Percentiles rank a stretch among this genome's conserved stretches.
Conservation (phyloP, 257 asterid genomes). For the Penstemon barbatus region DNA sequence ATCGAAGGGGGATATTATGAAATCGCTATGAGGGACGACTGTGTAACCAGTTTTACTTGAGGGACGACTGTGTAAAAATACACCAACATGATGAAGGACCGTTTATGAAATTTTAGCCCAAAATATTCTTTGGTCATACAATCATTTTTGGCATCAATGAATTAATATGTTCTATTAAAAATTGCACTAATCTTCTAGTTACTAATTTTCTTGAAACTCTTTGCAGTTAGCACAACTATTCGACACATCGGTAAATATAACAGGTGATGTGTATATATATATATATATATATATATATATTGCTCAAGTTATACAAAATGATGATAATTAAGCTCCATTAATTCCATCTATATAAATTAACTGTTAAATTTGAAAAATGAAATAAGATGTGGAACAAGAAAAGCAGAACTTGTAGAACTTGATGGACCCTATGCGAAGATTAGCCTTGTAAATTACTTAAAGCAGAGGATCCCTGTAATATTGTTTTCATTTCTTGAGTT, state of each 20-base stretch:
- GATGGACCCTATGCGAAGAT: constrained; percentile 94
- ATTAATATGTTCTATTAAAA: too few species aligned
- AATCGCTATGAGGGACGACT: too few species aligned
- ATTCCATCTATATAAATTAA: neutral
- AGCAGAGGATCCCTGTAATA: constrained; percentile 87
- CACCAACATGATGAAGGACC: too few species aligned
- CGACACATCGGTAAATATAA: constrained; percentile 78
- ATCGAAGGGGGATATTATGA: too few species aligned
- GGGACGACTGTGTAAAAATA: too few species aligned
- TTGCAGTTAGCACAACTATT: constrained; percentile 86
- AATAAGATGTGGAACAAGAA: constrained; percentile 44
- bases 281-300: too few species aligned
- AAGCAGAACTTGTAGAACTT: constrained; percentile 80
- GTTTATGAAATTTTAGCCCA: too few species aligned
- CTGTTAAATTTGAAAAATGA: too few species aligned
- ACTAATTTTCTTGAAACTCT: neutral
- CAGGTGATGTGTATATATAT: constrained; percentile 49
- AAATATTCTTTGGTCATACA: too few species aligned
- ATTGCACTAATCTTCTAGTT: too few species aligned
- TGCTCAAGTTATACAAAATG: neutral
- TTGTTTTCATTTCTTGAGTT: neutral
- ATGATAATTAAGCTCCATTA: neutral
- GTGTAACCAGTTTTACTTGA: too few species aligned
- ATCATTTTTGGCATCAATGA: too few species aligned
- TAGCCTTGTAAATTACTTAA: constrained; percentile 89